Evolutionary conservation across 2,329 filamentous ascomycete species (phyloP).

Genomic region (Dactylellina drechsleri): DNA sequence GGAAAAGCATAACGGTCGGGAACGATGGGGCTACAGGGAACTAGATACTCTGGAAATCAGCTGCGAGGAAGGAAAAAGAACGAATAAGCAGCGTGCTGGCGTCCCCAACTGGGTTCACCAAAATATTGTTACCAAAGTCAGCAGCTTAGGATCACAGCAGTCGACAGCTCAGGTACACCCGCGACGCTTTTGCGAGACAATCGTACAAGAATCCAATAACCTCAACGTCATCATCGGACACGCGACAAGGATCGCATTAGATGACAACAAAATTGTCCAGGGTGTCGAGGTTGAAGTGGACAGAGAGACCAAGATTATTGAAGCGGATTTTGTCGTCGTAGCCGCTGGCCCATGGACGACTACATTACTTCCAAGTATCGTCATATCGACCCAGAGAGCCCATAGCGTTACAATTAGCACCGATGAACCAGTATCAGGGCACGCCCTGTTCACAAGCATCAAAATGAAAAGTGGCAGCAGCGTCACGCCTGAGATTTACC

Average conservation of each 20-base stretch:
- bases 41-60: conserved; percentile 45
- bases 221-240: conserved; percentile 26
- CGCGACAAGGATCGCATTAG: conserved; percentile 24
- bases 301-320: conserved; percentile 65
- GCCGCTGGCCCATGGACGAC: conserved; percentile 73
- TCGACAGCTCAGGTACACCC: conserved; percentile 91
- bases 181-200: conserved; percentile 59
- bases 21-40: conserved; percentile 80
- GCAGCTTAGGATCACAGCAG: conserved; percentile 27
- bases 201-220: conserved; percentile 62
- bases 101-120: conserved; percentile 36
- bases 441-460: conserved; percentile 79
- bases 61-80: conserved; percentile 27
- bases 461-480: conserved; percentile 68
- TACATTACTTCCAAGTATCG: conserved; percentile 68
- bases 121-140: conserved; percentile 10
- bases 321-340: conserved; percentile 60
- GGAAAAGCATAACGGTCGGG: conserved; percentile 79
- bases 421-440: conserved; percentile 72
- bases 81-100: not conserved
- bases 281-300: conserved; percentile 38
- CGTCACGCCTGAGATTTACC: conserved; percentile 88
- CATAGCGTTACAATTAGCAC: conserved; percentile 72
- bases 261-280: conserved; percentile 5
- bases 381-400: conserved; percentile 65